Evolutionary conservation across 495 filamentous ascomycete species (phyloP), one percentile per base, ranked within the genome.

Genomic region (Wilcoxina mikolae): DNA sequence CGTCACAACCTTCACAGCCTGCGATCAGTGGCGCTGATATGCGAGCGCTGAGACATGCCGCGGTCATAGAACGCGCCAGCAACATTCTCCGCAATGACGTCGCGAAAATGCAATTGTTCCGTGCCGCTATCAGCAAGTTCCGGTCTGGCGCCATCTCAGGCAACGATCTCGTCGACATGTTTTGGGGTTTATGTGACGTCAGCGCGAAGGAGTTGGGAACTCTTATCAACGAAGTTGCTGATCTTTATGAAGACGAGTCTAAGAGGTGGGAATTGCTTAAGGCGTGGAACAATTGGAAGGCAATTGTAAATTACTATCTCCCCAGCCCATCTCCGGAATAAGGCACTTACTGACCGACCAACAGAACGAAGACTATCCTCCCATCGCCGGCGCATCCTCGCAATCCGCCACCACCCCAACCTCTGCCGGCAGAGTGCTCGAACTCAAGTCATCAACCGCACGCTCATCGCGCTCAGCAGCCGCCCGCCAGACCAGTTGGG

Each of bases 221-320:
- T 38, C 75, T 96, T 0, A 78, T 96, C 59, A 85, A 88, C 44
- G 93, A 96, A 60, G 80, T 95, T 3, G 85, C 87, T 18, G 93
- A 96, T 3, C 82, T 96, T 20, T 99, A 87, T 61, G 88, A 96
- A 58, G 82, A 89, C 46, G 75, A 81, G 39, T 62, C 60, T 10
- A 95, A 94, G 63, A 78, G 75, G 11, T 79, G 78, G 9, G 73
- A 70, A 2, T 74, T 99, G 1, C 76, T 84, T 2, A 83, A 78
- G 58, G 81, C 88, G 3, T 96, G 88, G 90, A 84, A 83, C 56
- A 85, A 95, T 68, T 93, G 91, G 85, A 85, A 84, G 12, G 88
- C 86, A 9, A 86, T 90, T 62, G 54, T 58, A 57, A 22, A 17
- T 55, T 20, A 38, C 28, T 15, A 31, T n/a, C 4, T 23, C 12